A percentile compares a stretch with the other conserved stretches of the same genome.
These are phyloP conservation scores for Alternaria alternata DNA, from an alignment of 2,329 filamentous ascomycete genomes.

Conservation along the genomic window DNA sequence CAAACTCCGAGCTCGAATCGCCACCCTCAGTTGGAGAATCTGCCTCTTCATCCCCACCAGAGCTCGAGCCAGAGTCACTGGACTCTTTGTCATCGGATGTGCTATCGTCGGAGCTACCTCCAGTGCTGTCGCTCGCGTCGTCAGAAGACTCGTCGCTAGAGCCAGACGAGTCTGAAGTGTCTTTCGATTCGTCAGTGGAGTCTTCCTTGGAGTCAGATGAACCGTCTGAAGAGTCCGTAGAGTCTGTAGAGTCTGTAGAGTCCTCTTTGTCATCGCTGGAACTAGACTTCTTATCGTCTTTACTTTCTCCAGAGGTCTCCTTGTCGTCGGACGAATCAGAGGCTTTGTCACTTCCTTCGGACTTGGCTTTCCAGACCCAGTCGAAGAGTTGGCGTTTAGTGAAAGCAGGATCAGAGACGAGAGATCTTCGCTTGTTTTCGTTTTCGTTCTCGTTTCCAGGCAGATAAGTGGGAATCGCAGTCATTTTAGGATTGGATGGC, in stretches of 20 bases:
- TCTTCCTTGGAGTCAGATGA: not conserved
- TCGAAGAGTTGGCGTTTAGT: constrained; percentile 5
- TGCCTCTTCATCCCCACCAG: not conserved
- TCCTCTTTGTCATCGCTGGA: not conserved
- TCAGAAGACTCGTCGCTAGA: not conserved
- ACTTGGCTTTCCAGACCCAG: not conserved
- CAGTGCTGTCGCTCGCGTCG: not conserved
- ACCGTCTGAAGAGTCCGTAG: not conserved
- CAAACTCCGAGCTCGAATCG: not conserved
- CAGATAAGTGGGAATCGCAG: constrained; percentile 13
- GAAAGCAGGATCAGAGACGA: constrained; percentile 21
- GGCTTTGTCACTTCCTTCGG: not conserved
- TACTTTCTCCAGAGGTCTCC: not conserved
- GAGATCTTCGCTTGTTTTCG: constrained; percentile 9
- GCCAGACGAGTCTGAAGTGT: not conserved
- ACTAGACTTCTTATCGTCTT: not conserved
- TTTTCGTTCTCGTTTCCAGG: constrained; percentile 2
- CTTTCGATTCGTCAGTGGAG: not conserved
- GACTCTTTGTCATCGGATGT: not conserved
- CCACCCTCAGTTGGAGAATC: not conserved
- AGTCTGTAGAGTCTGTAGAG: not conserved
- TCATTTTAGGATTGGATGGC: constrained; percentile 8
- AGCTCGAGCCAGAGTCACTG: constrained; percentile 1
- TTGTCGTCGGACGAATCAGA: not conserved
- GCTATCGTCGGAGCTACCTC: not conserved